Evolutionary conservation across 257 asterid genomes (phyloP).

Genomic region (Solanum ossicruentum): DNA sequence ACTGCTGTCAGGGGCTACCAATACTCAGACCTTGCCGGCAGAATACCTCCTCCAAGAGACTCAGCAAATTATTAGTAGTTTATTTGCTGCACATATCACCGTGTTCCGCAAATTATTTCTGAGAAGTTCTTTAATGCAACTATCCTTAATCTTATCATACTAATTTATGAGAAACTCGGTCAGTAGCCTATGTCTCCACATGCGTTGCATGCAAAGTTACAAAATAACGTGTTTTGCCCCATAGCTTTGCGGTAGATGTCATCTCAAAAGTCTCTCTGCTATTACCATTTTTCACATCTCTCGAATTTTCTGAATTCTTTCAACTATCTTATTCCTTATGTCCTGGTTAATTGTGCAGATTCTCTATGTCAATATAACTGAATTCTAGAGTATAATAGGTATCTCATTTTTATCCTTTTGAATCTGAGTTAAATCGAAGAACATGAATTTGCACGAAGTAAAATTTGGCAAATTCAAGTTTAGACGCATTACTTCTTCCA

Average conservation of each 20-base stretch:
- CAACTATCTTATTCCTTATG: background rate
- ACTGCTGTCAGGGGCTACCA: background rate
- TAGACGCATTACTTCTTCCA: background rate
- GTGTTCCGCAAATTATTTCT: background rate
- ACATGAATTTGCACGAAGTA: background rate
- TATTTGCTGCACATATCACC: background rate
- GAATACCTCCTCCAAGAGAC: background rate
- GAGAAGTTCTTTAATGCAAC: background rate
- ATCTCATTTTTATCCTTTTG: background rate
- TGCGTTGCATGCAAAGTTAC: background rate
- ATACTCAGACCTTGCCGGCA: background rate
- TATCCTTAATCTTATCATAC: background rate
- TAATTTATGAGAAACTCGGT: background rate
- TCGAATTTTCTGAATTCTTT: background rate
- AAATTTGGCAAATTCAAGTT: background rate
- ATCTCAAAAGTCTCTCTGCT: background rate
- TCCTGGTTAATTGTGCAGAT: background rate
- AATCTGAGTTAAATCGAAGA: background rate
- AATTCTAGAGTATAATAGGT: background rate
- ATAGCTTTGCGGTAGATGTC: background rate
- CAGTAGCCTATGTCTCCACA: background rate
- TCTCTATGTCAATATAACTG: background rate
- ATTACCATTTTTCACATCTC: background rate
- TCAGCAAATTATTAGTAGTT: background rate
- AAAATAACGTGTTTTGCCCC: background rate